These are phyloP conservation scores for Phycomyces nitens DNA, from an alignment of 192 early-diverging fungal genomes.

Conservation along the genomic window DNA sequence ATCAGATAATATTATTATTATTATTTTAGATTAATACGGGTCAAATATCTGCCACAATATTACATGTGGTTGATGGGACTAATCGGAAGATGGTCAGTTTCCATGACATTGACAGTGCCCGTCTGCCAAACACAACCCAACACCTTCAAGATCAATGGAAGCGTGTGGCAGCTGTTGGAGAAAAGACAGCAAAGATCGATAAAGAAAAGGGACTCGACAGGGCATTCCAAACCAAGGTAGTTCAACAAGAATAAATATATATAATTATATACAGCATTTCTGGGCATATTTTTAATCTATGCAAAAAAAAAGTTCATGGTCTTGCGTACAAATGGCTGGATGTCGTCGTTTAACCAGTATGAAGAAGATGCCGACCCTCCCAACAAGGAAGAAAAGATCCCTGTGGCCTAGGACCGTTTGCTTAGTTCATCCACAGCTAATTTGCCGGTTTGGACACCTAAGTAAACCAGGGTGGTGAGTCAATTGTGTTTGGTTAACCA, in stretches of 20 bases:
- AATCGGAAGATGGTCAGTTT: slow-evolving; percentile 68
- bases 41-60: slow-evolving; percentile 48
- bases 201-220: slow-evolving; percentile 36
- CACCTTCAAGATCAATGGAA: slow-evolving; percentile 48
- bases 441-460: slow-evolving; percentile 16
- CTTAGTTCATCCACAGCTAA: slow-evolving; percentile 20
- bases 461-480: too few relatives aligned
- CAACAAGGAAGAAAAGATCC: slow-evolving; percentile 13
- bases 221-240: slow-evolving; percentile 47
- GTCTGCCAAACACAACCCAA: slow-evolving; percentile 35
- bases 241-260: too few relatives aligned
- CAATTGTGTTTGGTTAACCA: neutral
- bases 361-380: slow-evolving; percentile 25
- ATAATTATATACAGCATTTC: too few relatives aligned
- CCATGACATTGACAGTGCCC: slow-evolving; percentile 51
- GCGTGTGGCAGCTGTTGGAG: slow-evolving; percentile 21
- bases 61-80: slow-evolving; percentile 38
- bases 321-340: slow-evolving; percentile 15
- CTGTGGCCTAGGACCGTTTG: slow-evolving; percentile 1
- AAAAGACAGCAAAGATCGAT: slow-evolving; percentile 44
- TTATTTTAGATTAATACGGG: slow-evolving; percentile 42
- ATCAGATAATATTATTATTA: too few relatives aligned
- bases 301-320: slow-evolving; percentile 19
- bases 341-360: neutral
- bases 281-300: too few relatives aligned